Conservation (phyloP, 225 moss, liverwort and hornwort genomes). For the Bryum argenteum region DNA sequence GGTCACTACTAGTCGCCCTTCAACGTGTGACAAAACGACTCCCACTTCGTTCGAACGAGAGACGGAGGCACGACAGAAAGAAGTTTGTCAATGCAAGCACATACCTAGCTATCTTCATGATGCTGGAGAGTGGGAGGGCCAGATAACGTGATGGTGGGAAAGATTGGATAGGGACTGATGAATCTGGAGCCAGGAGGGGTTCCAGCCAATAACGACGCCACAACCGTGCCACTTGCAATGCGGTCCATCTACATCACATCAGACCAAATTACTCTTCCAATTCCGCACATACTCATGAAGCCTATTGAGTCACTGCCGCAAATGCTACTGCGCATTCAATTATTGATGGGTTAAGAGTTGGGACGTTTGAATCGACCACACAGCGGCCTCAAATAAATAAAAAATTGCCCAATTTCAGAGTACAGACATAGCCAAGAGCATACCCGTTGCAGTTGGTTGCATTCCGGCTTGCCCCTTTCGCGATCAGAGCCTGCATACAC, state of each 20-base stretch:
- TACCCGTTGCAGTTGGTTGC: slow-evolving; percentile 87
- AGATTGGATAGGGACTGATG: slow-evolving; percentile 62
- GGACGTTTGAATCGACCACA: neutral
- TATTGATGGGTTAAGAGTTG: neutral
- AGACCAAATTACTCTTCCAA: slow-evolving; percentile 13
- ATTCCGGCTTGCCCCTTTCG: slow-evolving; percentile 82
- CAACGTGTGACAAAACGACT: neutral
- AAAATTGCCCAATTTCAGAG: neutral
- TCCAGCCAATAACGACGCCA: slow-evolving; percentile 98
- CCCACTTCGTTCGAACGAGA: neutral
- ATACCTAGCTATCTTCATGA: slow-evolving; percentile 90
- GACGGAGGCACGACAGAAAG: neutral
- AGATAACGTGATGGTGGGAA: slow-evolving; percentile 83
- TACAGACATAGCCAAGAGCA: slow-evolving; percentile 22
- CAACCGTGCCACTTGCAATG: slow-evolving; percentile 87
- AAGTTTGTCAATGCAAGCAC: slow-evolving; percentile 2
- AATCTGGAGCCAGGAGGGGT: slow-evolving; percentile 72
- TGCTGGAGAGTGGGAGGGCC: slow-evolving; percentile 91
- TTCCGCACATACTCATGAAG: slow-evolving; percentile 16
- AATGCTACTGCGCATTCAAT: neutral
- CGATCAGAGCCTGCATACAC: slow-evolving; percentile 73
- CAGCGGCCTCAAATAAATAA: neutral
- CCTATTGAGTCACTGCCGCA: slow-evolving; percentile 12
- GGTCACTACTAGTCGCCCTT: neutral
- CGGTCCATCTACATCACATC: slow-evolving; percentile 68